A percentile compares a stretch with the other conserved stretches of the same genome.
These are phyloP conservation scores for Stereum hirsutum DNA, from an alignment of 1,284 basidiomycete species.

Conservation along the genomic window DNA sequence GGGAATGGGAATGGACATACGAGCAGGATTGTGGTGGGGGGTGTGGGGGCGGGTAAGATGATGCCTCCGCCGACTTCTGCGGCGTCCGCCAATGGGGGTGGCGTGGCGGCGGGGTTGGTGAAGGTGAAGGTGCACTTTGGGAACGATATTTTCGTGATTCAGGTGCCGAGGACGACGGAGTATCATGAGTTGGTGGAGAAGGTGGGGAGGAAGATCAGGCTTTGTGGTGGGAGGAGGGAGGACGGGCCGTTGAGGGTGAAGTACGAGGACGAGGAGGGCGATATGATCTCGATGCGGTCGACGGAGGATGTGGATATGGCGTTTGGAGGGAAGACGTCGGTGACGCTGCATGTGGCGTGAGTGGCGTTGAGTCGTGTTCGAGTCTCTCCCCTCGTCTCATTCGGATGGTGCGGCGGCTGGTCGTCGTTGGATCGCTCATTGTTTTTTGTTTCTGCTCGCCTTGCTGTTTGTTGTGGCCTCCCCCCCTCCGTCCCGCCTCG, in stretches of 20 bases:
- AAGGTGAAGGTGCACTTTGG: constrained; percentile 86
- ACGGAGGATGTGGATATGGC: constrained; percentile 90
- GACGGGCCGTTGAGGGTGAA: constrained; percentile 76
- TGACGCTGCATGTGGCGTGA: constrained; percentile 69
- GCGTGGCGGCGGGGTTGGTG: constrained; percentile 41
- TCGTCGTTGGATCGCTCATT: no score
- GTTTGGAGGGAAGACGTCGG: constrained; percentile 56
- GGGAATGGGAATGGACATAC: no score
- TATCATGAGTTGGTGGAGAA: constrained; percentile 82
- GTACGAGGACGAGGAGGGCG: constrained; percentile 89
- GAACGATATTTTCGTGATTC: constrained; percentile 89
- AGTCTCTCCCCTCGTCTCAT: no score
- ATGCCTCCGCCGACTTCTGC: no score
- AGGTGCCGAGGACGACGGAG: constrained; percentile 70
- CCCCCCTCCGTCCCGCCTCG: no score
- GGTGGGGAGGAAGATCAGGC: constrained; percentile 85
- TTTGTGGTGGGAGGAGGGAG: constrained; percentile 72
- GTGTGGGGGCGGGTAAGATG: constrained; percentile 41
- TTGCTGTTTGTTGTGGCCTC: no score
- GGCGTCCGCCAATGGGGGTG: constrained; percentile 14
- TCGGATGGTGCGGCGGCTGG: no score
- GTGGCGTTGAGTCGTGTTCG: constrained; percentile 4
- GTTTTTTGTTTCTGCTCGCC: no score
- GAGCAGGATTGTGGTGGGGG: no score
- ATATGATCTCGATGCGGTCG: constrained; percentile 76